phyloP scores from a whole-genome alignment of 1,284 basidiomycete genomes.

The Pholiota adiposa region DNA sequence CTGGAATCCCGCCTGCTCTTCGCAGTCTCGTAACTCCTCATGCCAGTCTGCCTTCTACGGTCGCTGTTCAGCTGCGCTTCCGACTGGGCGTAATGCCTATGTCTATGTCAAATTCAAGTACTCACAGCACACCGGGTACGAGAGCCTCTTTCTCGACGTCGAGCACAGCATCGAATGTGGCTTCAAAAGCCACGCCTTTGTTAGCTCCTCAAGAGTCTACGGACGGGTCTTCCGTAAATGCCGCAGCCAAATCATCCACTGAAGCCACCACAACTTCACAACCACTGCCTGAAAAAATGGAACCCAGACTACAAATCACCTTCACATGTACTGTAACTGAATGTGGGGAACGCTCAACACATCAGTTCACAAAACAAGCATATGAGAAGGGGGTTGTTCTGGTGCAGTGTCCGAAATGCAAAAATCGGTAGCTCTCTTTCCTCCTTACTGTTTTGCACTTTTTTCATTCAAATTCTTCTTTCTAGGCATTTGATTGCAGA shows the following conservation, averaged over 20 bases:
- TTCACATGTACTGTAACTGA: slow-evolving; percentile 87
- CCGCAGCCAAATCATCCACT: slow-evolving; percentile 12
- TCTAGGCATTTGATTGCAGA: slow-evolving; percentile 87
- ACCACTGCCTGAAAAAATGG: slow-evolving; percentile 36
- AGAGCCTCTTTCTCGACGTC: slow-evolving; percentile 18
- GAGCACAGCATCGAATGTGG: slow-evolving; percentile 6
- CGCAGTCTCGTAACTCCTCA: slow-evolving; percentile 41
- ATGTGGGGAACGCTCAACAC: slow-evolving; percentile 85
- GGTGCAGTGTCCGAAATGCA: slow-evolving; percentile 90
- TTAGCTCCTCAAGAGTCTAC: background rate
- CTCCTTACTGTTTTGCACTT: background rate
- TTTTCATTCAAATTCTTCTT: slow-evolving; percentile 1
- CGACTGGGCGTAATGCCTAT: slow-evolving; percentile 36
- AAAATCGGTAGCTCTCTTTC: slow-evolving; percentile 67
- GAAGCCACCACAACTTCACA: slow-evolving; percentile 32
- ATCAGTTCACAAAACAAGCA: slow-evolving; percentile 84
- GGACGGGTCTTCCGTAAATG: slow-evolving; percentile 1
- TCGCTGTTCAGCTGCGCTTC: slow-evolving; percentile 43
- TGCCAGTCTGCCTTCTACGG: slow-evolving; percentile 37
- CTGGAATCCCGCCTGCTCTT: slow-evolving; percentile 42
- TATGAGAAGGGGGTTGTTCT: slow-evolving; percentile 92
- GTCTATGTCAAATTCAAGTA: slow-evolving; percentile 21
- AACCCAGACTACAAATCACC: slow-evolving; percentile 73
- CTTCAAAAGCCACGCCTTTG: slow-evolving; percentile 3
- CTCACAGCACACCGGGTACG: slow-evolving; percentile 14